Evolutionary conservation across 2,329 filamentous ascomycete genomes (phyloP).

Genomic region (Penicillium vulpinum): DNA sequence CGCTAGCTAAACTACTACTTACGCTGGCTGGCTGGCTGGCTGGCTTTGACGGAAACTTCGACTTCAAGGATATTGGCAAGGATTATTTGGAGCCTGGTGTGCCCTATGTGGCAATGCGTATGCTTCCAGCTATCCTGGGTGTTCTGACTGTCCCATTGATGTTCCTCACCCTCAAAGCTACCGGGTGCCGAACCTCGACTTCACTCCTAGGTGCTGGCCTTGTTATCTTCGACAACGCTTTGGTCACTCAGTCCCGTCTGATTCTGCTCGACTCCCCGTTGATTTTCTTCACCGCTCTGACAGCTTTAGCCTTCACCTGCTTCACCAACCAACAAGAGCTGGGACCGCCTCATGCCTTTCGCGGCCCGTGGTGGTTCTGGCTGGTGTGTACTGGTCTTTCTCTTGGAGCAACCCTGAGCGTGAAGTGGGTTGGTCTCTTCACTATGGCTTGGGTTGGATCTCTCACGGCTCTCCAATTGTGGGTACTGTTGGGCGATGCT

Average conservation of each 20-base stretch:
- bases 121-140: constrained; percentile 87
- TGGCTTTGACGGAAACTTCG: constrained; percentile 92
- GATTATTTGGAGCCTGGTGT: constrained; percentile 94
- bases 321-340: constrained; percentile 98
- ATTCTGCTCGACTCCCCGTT: constrained; percentile 96
- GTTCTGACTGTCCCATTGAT: constrained; percentile 86
- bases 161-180: constrained; percentile 90
- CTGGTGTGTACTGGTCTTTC: constrained; percentile 80
- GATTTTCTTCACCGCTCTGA: constrained; percentile 89
- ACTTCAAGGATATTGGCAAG: constrained; percentile 99
- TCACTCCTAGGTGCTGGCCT: constrained; percentile 79
- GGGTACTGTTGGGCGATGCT: constrained; percentile 88
- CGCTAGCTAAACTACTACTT: constrained; percentile 93
- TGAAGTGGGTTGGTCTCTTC: constrained; percentile 99
- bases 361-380: constrained; percentile 97
- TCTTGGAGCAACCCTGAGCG: constrained; percentile 85
- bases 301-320: constrained; percentile 82
- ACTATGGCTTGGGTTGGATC: constrained; percentile 97
- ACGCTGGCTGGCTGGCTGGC: constrained; percentile 92
- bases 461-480: constrained; percentile 88
- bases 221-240: constrained; percentile 94
- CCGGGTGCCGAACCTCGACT: constrained; percentile 83
- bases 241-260: constrained; percentile 89
- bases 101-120: constrained; percentile 95
- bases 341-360: constrained; percentile 83